Evolutionary conservation across 768 basidiomycete genomes (phyloP), one percentile per base, ranked within the genome.

Genomic region (Amylocystis lapponica): DNA sequence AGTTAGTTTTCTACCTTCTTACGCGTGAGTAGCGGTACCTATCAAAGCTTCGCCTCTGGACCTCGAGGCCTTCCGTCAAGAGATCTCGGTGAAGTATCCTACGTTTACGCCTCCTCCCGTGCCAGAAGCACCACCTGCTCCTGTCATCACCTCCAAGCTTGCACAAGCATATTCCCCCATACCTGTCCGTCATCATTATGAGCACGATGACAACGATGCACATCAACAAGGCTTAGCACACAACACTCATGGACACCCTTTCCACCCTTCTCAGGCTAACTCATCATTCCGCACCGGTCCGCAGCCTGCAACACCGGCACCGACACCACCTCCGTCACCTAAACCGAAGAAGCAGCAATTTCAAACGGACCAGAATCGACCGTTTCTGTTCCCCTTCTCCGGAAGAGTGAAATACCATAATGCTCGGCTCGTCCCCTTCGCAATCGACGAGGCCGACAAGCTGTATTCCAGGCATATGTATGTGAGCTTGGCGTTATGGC

Each of bases 291-390:
- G 76, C 22, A 55, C 62, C 21, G 55, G 59, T 20, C 79, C 75
- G 13, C 86, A 87, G 56, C 83, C 91, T 2, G 77, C 82, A 11
- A 98, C 94, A 3, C 94, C 94, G 5, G 91, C 92, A 20, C 92
- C 94, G 2, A 81, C 90, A 0, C 93, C 93, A 0, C 88, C 89
- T 0, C 71, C 78, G 6, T 76, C 80, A 26, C 87, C 81, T 2
- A 97, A 95, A 58, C 91, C 89, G 9, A 99, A 99, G 70, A 97
- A 98, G 61, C 95, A 95, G 59, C 91, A 95, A 60, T 99, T 91
- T 61, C 96, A 98, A 59, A 99, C 96, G 0, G 96, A 99, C 63
- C 96, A 94, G 60, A 81, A 69, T 35, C 75, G 88, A 11, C 95
- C 96, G 1, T 99, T 98, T 61, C 67, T 98, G 47, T 94, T 99